A percentile compares a stretch with the other conserved stretches of the same genome.
These are phyloP conservation scores for Magnolia kwangsiensis DNA, from an alignment of 164 flowering plant species.

Conservation along the genomic window DNA sequence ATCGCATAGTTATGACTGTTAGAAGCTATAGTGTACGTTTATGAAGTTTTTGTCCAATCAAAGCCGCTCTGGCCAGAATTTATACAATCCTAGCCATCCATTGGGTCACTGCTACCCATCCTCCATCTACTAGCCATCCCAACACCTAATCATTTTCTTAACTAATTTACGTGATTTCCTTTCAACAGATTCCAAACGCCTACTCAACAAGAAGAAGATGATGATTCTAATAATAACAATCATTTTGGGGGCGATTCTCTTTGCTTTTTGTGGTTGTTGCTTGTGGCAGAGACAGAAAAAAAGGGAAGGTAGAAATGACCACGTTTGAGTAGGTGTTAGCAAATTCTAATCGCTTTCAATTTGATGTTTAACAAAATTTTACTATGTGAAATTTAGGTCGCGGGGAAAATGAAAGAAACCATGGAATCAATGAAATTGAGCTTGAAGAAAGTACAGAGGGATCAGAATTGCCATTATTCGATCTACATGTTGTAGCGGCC, in stretches of 20 bases:
- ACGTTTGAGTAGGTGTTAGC: conserved; percentile 17
- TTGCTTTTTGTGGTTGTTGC: conserved; percentile 26
- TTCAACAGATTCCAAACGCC: neutral
- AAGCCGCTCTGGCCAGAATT: too few species aligned
- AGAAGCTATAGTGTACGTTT: too few species aligned
- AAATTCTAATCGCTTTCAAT: conserved; percentile 18
- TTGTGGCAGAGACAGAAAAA: conserved; percentile 11
- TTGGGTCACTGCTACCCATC: too few species aligned
- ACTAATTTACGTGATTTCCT: neutral
- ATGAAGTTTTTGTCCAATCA: too few species aligned
- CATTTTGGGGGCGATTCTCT: conserved; percentile 15
- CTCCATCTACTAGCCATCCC: too few species aligned
- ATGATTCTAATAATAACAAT: neutral
- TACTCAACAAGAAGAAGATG: neutral
- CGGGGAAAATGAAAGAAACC: conserved; percentile 8
- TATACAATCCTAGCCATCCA: too few species aligned
- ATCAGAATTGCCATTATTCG: neutral
- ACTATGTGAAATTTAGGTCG: conserved; percentile 12
- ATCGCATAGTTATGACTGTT: too few species aligned
- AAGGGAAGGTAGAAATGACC: conserved; percentile 10
- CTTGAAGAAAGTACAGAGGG: neutral
- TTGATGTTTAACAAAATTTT: conserved; percentile 19
- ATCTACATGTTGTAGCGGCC: neutral
- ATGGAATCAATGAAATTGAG: conserved; percentile 16
- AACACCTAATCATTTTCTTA: too few species aligned